Evolutionary conservation across 2,329 filamentous ascomycete genomes (phyloP).

Genomic region (Massarina eburnea): DNA sequence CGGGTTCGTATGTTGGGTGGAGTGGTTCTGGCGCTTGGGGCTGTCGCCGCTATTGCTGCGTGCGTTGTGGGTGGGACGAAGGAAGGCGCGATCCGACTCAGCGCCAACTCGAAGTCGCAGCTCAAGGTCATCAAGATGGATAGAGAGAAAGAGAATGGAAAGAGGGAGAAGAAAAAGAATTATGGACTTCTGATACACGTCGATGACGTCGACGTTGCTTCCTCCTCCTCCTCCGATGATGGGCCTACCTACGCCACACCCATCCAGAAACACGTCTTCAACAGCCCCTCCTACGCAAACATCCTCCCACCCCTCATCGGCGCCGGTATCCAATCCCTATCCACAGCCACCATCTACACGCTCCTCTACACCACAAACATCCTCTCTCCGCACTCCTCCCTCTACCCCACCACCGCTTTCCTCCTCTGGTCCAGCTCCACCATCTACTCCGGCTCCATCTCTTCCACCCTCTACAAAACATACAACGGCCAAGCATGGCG

Average conservation of each 20-base stretch:
- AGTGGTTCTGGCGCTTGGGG: neutral
- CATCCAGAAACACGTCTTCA: slow-evolving; percentile 53
- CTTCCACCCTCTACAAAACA: slow-evolving; percentile 77
- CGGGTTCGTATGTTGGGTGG: neutral
- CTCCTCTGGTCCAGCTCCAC: slow-evolving; percentile 83
- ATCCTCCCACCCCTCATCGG: slow-evolving; percentile 71
- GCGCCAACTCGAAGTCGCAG: slow-evolving; percentile 58
- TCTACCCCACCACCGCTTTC: slow-evolving; percentile 81
- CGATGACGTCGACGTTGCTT: slow-evolving; percentile 1
- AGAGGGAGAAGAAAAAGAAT: slow-evolving; percentile 1
- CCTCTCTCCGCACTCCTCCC: slow-evolving; percentile 83
- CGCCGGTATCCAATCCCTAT: slow-evolving; percentile 82
- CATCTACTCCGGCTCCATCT: slow-evolving; percentile 85
- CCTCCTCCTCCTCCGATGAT: slow-evolving; percentile 15
- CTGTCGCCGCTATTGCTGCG: neutral
- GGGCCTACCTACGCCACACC: slow-evolving; percentile 43
- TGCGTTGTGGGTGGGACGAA: slow-evolving; percentile 36
- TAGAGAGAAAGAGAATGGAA: neutral
- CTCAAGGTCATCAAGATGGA: neutral
- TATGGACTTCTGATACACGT: neutral
- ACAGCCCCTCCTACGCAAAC: slow-evolving; percentile 62
- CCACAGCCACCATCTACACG: slow-evolving; percentile 75
- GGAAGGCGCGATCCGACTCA: slow-evolving; percentile 53
- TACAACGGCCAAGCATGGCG: slow-evolving; percentile 73
- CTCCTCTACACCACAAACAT: slow-evolving; percentile 74